A percentile compares a stretch with the other conserved stretches of the same genome.
These are phyloP conservation scores for Thelonectria blattea DNA, from an alignment of 2,329 filamentous ascomycete species.

Conservation along the genomic window DNA sequence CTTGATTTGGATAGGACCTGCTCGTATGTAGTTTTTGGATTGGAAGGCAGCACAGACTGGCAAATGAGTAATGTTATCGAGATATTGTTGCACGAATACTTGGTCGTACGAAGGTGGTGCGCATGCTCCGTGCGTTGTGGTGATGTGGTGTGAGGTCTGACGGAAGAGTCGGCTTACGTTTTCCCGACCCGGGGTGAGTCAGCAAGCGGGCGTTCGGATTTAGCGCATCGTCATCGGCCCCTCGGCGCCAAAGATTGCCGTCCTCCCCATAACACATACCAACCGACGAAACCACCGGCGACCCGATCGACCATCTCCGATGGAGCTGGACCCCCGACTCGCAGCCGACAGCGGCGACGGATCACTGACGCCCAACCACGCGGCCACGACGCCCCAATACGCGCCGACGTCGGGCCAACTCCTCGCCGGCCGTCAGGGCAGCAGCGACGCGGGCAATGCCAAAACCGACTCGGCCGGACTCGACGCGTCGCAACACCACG, in stretches of 20 bases:
- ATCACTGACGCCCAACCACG: slow-evolving; percentile 21
- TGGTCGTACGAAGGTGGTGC: not conserved
- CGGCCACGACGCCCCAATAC: slow-evolving; percentile 19
- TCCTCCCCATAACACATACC: slow-evolving; percentile 26
- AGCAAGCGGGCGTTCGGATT: slow-evolving; percentile 7
- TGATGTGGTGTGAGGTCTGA: not conserved
- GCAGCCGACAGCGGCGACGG: slow-evolving; percentile 34
- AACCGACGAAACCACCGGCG: slow-evolving; percentile 24
- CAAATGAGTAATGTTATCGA: slow-evolving; percentile 12
- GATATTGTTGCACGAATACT: not conserved
- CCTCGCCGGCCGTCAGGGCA: slow-evolving; percentile 18
- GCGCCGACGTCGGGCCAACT: slow-evolving; percentile 28
- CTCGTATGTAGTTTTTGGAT: slow-evolving; percentile 14
- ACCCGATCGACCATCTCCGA: slow-evolving; percentile 30
- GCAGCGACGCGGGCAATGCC: slow-evolving; percentile 32
- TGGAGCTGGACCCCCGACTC: slow-evolving; percentile 45
- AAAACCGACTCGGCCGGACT: slow-evolving; percentile 34
- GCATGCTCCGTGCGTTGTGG: no score
- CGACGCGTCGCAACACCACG: slow-evolving; percentile 27
- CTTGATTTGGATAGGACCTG: slow-evolving; percentile 1
- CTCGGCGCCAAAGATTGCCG: slow-evolving; percentile 42
- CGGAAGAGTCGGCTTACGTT: slow-evolving; percentile 18
- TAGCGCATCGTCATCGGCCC: slow-evolving; percentile 34
- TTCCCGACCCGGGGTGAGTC: slow-evolving; percentile 32
- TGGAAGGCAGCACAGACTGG: slow-evolving; percentile 15